A percentile compares a stretch with the other conserved stretches of the same genome.
Conservation (phyloP, 1,284 basidiomycete species). For the Puccinia hordei region DNA sequence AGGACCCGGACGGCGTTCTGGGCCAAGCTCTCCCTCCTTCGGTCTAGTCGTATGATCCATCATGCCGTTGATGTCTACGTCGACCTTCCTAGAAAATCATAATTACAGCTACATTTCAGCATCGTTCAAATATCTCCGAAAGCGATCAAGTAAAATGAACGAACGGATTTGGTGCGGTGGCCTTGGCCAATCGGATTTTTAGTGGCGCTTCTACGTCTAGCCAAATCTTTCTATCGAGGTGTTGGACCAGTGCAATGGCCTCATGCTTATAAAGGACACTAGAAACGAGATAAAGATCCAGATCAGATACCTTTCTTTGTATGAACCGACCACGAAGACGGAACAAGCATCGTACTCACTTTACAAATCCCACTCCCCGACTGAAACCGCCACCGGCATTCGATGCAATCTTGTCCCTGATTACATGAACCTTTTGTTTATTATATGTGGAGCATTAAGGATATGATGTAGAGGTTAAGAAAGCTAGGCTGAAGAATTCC, state of each 20-base stretch:
- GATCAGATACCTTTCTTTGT: neutral
- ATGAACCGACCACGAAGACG: neutral
- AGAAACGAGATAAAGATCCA: neutral
- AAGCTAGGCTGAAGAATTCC: neutral
- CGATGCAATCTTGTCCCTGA: slow-evolving; percentile 32
- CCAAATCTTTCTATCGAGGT: slow-evolving; percentile 45
- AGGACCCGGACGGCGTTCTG: neutral
- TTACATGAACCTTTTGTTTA: slow-evolving; percentile 24
- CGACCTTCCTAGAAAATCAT: neutral
- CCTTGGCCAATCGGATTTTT: slow-evolving; percentile 39
- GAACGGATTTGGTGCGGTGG: slow-evolving; percentile 36
- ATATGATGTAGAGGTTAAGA: neutral
- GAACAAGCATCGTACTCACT: slow-evolving; percentile 10
- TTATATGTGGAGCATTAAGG: neutral
- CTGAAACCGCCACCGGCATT: slow-evolving; percentile 25
- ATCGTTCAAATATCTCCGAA: neutral
- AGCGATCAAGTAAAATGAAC: neutral
- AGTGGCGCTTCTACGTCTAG: slow-evolving; percentile 36
- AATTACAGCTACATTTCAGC: neutral
- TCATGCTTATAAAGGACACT: slow-evolving; percentile 47
- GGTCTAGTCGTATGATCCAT: neutral
- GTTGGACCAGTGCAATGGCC: slow-evolving; percentile 16
- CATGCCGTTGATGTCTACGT: slow-evolving; percentile 6
- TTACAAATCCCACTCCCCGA: slow-evolving; percentile 42
- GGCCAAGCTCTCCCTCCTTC: neutral